Conservation (phyloP, 192 early-diverging fungal species). For the Allomyces javanicus region DNA sequence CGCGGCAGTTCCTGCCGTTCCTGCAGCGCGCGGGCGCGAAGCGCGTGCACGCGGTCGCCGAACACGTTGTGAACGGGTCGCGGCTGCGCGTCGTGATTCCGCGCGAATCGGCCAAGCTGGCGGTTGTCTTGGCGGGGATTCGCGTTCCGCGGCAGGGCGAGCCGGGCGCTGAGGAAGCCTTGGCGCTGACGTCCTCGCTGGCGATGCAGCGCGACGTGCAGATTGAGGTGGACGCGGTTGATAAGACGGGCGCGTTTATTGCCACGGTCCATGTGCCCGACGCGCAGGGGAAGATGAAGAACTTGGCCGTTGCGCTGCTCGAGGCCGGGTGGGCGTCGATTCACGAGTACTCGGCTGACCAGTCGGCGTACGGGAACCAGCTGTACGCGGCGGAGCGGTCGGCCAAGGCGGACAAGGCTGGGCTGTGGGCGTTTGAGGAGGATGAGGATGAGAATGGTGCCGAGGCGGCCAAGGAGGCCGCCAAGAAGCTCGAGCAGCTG, state of each 20-base stretch:
- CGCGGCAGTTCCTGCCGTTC: slow-evolving; percentile 67
- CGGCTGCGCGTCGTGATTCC: slow-evolving; percentile 71
- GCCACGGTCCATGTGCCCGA: slow-evolving; percentile 47
- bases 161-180: slow-evolving; percentile 67
- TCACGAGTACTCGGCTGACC: slow-evolving; percentile 68
- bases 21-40: slow-evolving; percentile 51
- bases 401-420: slow-evolving; percentile 45
- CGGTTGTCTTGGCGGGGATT: slow-evolving; percentile 68
- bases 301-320: slow-evolving; percentile 54
- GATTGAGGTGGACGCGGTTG: slow-evolving; percentile 63
- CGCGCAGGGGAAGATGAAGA: slow-evolving; percentile 31
- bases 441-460: slow-evolving; percentile 19
- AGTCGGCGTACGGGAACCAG: slow-evolving; percentile 43
- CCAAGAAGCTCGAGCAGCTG: slow-evolving; percentile 10
- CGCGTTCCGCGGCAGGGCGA: slow-evolving; percentile 73
- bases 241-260: slow-evolving; percentile 85
- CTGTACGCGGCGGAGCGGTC: slow-evolving; percentile 58
- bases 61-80: slow-evolving; percentile 62
- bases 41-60: slow-evolving; percentile 60
- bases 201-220: slow-evolving; percentile 86
- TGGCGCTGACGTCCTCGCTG: slow-evolving; percentile 36
- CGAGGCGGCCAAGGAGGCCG: slow-evolving; percentile 13
- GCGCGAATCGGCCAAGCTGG: slow-evolving; percentile 60
- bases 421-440: slow-evolving; percentile 48
- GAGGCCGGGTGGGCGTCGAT: slow-evolving; percentile 62